Base-by-base conservation (phyloP, 2,329 filamentous ascomycete genomes). In the Fusarium subglutinans region DNA sequence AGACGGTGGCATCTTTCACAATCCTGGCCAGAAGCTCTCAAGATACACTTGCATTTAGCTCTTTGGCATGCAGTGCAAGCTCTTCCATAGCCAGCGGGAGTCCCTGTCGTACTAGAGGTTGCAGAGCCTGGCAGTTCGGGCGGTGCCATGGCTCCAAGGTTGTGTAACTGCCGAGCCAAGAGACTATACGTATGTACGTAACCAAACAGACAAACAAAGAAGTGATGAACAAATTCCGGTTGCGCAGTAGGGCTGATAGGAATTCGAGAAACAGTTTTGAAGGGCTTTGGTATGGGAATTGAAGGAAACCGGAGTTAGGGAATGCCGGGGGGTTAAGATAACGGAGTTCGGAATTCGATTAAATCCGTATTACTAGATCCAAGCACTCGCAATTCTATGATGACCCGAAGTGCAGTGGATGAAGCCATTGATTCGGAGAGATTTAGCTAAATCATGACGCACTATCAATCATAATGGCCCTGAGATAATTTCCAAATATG, bases 1-100 rank as follows among this genome's bases (percentile, higher is more conserved):
- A 88, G 80, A 2, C 87, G 85, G 74, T 84, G 79, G 64, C 86
- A 87, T 54, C 83, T 78, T 65, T 84, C 83, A 66, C 84, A 85
- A 53, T 76, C 79, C 43, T 66, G 57, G 9, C 70, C 69, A 26
- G 80, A 82, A 8, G 73, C 59, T 18, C 80, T 81, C 67, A 85
- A 77, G 62, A 87, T 84, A 77, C 86, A 87, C 74, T 86, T 85
- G 79, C 84, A 87, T 73, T 87, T 87, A 38, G 85, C 84, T 51
- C 81, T 81, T 51, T 84, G 84, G 75, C 86, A 87, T 73, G 85
- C 86, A 41, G 82, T 83, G 69, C 85, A 87, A 4, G 85, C 85
- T 48, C 83, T 79, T 28, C 85, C 84, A 69, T 86, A 86, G 24
- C 81, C 82, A 18, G 82, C 82, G 11, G 82, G 80, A 38, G 75